Evolutionary conservation across 352 stramenopile species (phyloP), one percentile per base, ranked within the genome.

Genomic region (Blastocystis sp.): DNA sequence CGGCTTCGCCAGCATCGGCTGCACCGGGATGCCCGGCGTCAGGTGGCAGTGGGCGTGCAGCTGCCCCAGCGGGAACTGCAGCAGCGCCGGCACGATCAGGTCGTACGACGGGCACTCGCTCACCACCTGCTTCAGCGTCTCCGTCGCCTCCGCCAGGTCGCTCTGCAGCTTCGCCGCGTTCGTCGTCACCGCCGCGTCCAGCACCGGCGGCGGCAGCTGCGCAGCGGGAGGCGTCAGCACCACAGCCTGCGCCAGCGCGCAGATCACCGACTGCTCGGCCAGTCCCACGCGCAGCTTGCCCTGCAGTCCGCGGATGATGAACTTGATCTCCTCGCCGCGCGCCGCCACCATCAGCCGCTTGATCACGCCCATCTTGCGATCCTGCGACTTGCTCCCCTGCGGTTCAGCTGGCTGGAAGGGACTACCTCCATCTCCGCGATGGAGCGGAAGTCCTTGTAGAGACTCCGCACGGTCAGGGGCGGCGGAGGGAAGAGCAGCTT

Each of bases 201-300:
- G 61, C 14, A 80, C 19, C 4, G 43, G 71, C 3, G 74, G 67
- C 2, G 86, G 65, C 10, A 88, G 71, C 41, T 40, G 76, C n/a
- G 41, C 3, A 28, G 40, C 48, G 17, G 77, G 77, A 3, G 87
- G 87, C 28, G 87, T 89, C n/a, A 89, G 87, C 23, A 96, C 93
- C 40, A 98, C 94, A 7, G 97, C 94, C 90, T 99, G 97, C 21
- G 96, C 96, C 52, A 99, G 92, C 0, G 94, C 92, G 74, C 97
- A 95, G 1, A 99, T 90, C 14, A 99, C 98, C 17, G 96, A 98
- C 67, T 96, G 96, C 87, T 98, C 94, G 0, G 96, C 95, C 34
- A 99, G 90, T 2, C 97, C 96, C 89, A 99, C 98, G 43, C 97
- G 93, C 52, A 99, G 92, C 89, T 99, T 99, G 45, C 97, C 96